Evolutionary conservation across 2,329 filamentous ascomycete species (phyloP).

Genomic region (Arthroderma sp.): DNA sequence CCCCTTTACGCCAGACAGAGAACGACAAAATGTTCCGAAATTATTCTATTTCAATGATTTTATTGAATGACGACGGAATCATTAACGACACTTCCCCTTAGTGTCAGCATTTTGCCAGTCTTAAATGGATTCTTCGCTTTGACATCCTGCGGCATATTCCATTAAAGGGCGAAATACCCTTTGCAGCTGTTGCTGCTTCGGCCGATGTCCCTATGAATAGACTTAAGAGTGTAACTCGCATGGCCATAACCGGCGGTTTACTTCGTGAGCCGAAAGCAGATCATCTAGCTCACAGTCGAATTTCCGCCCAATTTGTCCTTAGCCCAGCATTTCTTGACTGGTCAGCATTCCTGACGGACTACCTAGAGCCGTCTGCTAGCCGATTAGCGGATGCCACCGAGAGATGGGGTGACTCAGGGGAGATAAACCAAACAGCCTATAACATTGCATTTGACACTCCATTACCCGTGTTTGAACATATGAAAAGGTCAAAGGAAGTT

Average conservation of each 20-base stretch:
- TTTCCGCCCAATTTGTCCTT: conserved; percentile 35
- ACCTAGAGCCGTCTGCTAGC: conserved; percentile 11
- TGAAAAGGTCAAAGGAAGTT: conserved; percentile 17
- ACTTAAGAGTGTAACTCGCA: conserved; percentile 32
- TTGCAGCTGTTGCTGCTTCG: conserved; percentile 15
- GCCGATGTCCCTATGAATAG: conserved; percentile 15
- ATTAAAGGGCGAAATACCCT: conserved; percentile 13
- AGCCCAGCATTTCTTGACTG: conserved; percentile 30
- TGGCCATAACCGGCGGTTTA: conserved; percentile 45
- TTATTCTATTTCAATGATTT: too few relatives aligned
- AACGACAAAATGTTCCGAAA: too few relatives aligned
- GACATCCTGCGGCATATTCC: conserved; percentile 19
- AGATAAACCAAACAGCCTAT: conserved; percentile 15
- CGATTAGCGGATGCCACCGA: conserved; percentile 16
- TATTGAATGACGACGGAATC: not conserved
- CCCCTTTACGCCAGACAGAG: too few relatives aligned
- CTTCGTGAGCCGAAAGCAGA: conserved; percentile 41
- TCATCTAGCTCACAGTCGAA: conserved; percentile 42
- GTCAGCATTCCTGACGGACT: conserved; percentile 37
- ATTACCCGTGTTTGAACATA: conserved; percentile 22
- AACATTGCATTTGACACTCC: conserved; percentile 19
- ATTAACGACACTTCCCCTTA: conserved; percentile 2
- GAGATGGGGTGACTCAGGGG: conserved; percentile 11
- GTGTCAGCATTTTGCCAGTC: conserved; percentile 15
- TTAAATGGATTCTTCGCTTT: conserved; percentile 20